phyloP scores from a whole-genome alignment of 768 basidiomycete genomes.

The Harrya chromipes region DNA sequence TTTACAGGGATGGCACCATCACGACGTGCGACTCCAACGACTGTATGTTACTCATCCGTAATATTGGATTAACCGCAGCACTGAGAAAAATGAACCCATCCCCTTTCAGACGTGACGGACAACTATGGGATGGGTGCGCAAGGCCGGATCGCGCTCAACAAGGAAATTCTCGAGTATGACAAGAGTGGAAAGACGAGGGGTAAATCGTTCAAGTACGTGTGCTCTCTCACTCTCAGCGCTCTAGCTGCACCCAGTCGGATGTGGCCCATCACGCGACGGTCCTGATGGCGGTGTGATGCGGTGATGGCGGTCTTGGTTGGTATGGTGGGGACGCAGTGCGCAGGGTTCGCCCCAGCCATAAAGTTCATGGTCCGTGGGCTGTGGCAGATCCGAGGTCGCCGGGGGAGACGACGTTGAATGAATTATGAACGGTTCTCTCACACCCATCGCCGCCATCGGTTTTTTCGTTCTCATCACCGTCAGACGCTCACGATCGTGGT shows the following conservation, averaged over 20 bases:
- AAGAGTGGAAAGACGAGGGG: slow-evolving; percentile 19
- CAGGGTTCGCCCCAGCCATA: no score
- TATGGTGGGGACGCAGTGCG: no score
- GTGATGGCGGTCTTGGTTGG: neutral
- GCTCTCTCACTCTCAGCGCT: neutral
- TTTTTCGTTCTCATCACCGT: neutral
- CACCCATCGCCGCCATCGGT: neutral
- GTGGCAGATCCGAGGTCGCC: no score
- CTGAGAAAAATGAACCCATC: neutral
- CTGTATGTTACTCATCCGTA: slow-evolving; percentile 44
- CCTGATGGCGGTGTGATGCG: neutral
- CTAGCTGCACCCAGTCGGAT: no score
- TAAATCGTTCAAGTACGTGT: slow-evolving; percentile 44
- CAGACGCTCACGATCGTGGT: slow-evolving; percentile 16
- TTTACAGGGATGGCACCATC: slow-evolving; percentile 84
- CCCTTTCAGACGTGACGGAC: slow-evolving; percentile 73
- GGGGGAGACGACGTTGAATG: no score
- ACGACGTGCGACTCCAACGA: slow-evolving; percentile 93
- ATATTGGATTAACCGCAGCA: neutral
- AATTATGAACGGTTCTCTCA: slow-evolving; percentile 3
- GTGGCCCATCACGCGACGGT: neutral
- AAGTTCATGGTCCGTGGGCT: no score
- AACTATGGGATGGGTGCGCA: slow-evolving; percentile 81
- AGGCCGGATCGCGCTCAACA: slow-evolving; percentile 60
- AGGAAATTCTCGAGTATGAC: slow-evolving; percentile 60